Base-by-base conservation (phyloP, 129 eudicot species). In the Saussurea involucrata region DNA sequence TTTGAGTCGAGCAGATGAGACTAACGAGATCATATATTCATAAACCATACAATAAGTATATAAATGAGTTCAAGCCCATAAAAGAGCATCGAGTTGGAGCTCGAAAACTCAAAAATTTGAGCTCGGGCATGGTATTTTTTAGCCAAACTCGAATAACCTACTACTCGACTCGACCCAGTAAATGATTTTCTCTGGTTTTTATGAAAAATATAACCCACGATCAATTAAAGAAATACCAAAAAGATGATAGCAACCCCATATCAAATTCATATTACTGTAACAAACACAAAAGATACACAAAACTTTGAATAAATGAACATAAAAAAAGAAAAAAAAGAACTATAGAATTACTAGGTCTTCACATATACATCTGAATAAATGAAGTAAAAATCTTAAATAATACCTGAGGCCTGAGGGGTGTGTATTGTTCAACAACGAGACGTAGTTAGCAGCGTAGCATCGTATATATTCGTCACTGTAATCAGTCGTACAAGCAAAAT, bases 361-460 rank as follows among this genome's bases (percentile, higher is more conserved):
- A 67, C 78, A 80, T 74, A 80, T 67, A 57, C 84, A 80, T 6
- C 53, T 80, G 21, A 53, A 68, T n/a, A 34, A 67, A 80, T 25
- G 6, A 74, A 66, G 75, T 68, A 74, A 74, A 74, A 74, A 74
- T 58, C 49, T 57, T 40, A 31, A 66, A 80, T 24, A 68, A 73
- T 18, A 67, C 40, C 36, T 31, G 25, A 60, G 27, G 25, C 25
- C 24, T 37, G 32, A 63, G 21, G 55, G 77, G 66, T 46, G 66
- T 46, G 8, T 20, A 64, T 44, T 40, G 65, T 22, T 17, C 46
- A 13, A 73, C 25, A 74, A 27, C n/a, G 8, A 27, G 55, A 40
- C 32, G 63, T 10, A 32, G 84, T 80, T 67, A 74, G 70, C 34
- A 74, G 79, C 80, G 29, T 64, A 24, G 15, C 15, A 53, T 34